phyloP scores from a whole-genome alignment of 1,139 yeast species.

The Geotrichum macrosporum region DNA sequence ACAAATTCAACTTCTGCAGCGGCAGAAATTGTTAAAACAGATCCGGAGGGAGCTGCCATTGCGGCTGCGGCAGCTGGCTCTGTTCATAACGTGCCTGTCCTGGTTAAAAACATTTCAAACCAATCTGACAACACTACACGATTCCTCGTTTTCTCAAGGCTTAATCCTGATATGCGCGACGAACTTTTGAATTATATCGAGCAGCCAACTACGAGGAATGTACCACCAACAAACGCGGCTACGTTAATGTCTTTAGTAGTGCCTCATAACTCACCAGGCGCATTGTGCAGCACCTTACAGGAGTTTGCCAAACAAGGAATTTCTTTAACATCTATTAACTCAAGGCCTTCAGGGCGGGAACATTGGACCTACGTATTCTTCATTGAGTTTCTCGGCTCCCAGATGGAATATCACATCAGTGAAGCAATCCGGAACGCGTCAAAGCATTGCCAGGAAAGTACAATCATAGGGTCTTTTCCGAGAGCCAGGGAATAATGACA shows the following conservation, averaged over 20 bases:
- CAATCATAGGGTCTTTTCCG: conserved; percentile 19
- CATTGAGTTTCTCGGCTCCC: conserved; percentile 52
- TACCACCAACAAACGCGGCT: too few species aligned
- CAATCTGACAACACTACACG: conserved; percentile 73
- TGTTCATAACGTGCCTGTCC: conserved; percentile 56
- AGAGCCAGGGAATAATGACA: too few species aligned
- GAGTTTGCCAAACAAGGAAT: conserved; percentile 55
- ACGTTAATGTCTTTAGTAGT: conserved; percentile 65
- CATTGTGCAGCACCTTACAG: conserved; percentile 62
- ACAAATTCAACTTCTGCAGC: conserved; percentile 80
- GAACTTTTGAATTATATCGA: background rate
- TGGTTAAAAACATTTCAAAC: conserved; percentile 61
- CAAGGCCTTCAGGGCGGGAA: conserved; percentile 55
- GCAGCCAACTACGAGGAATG: too few species aligned
- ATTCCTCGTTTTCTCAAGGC: conserved; percentile 58
- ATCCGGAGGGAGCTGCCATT: conserved; percentile 45
- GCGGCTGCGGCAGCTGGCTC: conserved; percentile 62
- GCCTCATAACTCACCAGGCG: conserved; percentile 67
- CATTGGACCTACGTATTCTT: conserved; percentile 87
- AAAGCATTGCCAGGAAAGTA: conserved; percentile 6
- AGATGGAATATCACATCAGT: background rate
- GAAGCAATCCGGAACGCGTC: conserved; percentile 10
- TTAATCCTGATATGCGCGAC: conserved; percentile 1
- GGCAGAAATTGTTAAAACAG: conserved; percentile 52
- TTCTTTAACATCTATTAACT: conserved; percentile 66